Conservation (phyloP, 2,329 filamentous ascomycete species). For the Talaromyces sp. region DNA sequence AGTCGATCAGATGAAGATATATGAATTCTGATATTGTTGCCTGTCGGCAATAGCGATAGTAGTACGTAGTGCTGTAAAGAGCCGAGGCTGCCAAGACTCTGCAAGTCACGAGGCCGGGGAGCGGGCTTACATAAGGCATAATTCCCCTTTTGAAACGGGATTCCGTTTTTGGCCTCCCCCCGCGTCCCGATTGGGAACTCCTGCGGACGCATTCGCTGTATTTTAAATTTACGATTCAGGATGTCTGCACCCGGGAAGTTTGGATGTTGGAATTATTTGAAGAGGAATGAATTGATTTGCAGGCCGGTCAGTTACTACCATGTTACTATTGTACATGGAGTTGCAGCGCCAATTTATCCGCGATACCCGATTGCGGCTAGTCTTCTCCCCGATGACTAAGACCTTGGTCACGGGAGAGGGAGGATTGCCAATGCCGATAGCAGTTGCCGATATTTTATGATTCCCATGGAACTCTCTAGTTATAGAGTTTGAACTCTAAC, state of each 20-base stretch:
- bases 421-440: background rate
- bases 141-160: background rate
- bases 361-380: background rate
- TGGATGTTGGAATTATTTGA: no score
- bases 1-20: background rate
- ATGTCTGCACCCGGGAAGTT: background rate
- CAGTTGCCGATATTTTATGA: background rate
- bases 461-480: no score
- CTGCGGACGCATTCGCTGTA: background rate
- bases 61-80: background rate
- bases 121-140: background rate
- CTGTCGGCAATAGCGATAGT: background rate
- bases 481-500: no score
- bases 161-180: background rate
- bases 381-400: background rate
- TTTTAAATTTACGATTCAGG: background rate
- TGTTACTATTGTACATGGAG: background rate
- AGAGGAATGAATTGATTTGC: no score
- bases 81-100: background rate
- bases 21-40: background rate
- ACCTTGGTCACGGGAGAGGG: background rate
- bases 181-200: background rate
- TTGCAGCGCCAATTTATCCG: background rate
- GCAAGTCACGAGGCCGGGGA: background rate
- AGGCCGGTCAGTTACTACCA: no score